Evolutionary conservation across 352 stramenopile genomes (phyloP).

Genomic region (Pythium oligandrum): DNA sequence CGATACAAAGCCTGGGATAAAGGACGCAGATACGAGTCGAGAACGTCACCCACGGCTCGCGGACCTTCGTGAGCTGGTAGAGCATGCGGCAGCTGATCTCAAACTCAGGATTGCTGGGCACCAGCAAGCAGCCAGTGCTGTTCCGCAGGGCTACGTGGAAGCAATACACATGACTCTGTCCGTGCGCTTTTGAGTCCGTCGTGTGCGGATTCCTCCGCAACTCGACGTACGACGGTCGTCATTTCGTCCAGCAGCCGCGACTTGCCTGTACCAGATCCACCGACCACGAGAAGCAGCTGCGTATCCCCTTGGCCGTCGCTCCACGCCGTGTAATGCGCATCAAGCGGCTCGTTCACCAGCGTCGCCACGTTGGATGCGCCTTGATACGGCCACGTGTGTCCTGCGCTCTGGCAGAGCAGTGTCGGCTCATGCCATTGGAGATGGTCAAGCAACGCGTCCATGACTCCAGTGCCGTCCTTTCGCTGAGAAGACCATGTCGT

Average conservation of each 20-base stretch:
- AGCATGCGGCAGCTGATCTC: conserved; percentile 24
- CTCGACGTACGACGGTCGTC: conserved; percentile 18
- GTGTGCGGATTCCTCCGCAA: conserved; percentile 4
- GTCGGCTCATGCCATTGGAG: no score
- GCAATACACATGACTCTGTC: conserved; percentile 10
- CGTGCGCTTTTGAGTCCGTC: conserved; percentile 9
- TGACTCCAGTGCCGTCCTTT: no score
- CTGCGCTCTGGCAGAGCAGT: no score
- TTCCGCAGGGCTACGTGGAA: conserved; percentile 10
- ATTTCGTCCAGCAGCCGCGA: conserved; percentile 25
- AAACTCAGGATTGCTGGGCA: conserved; percentile 9
- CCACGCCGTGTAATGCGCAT: no score
- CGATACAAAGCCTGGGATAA: not conserved
- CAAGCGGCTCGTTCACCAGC: no score
- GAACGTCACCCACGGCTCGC: conserved; percentile 2
- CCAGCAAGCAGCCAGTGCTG: conserved; percentile 6
- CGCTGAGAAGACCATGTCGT: no score
- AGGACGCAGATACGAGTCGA: not conserved
- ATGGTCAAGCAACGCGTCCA: no score
- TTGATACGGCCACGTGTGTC: no score
- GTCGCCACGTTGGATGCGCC: no score
- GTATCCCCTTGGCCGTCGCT: no score
- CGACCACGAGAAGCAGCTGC: conserved; percentile 1
- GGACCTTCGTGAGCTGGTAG: conserved; percentile 18
- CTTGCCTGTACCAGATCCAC: conserved; percentile 19